These are phyloP conservation scores for Excoecaria cochinchinensis DNA, from an alignment of 345 rosid species.

Conservation along the genomic window DNA sequence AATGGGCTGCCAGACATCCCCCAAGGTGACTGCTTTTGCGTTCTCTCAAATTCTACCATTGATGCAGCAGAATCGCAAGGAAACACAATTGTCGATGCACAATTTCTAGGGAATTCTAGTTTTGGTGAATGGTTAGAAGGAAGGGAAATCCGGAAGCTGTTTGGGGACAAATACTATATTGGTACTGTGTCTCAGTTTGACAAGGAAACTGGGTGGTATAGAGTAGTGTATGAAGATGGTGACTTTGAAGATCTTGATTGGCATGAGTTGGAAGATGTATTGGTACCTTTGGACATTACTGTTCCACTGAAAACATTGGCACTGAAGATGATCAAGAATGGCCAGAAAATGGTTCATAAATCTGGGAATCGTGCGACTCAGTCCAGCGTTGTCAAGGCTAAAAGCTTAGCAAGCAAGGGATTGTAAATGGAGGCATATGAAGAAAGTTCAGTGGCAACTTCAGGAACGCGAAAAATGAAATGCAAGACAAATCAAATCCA, in stretches of 20 bases:
- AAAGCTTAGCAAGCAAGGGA: neutral
- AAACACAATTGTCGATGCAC: conserved; percentile 1
- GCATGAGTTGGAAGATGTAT: conserved; percentile 62
- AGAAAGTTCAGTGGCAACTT: neutral
- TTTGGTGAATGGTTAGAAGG: conserved; percentile 88
- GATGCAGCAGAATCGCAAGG: conserved; percentile 25
- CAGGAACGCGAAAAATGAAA: neutral
- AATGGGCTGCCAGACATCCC: conserved; percentile 63
- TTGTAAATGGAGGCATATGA: neutral
- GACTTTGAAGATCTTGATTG: conserved; percentile 85
- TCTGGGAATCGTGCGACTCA: neutral
- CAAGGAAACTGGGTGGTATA: conserved; percentile 71
- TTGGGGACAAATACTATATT: conserved; percentile 43
- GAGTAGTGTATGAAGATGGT: conserved; percentile 81
- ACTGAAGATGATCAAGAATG: conserved; percentile 42
- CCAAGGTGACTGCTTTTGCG: conserved; percentile 16
- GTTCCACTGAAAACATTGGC: conserved; percentile 64
- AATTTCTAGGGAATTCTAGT: conserved; percentile 27
- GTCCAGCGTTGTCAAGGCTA: conserved; percentile 8
- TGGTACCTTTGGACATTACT: conserved; percentile 67
- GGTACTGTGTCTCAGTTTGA: conserved; percentile 66
- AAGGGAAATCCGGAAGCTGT: conserved; percentile 65
- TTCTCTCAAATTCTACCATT: conserved; percentile 11
- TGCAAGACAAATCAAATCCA: neutral
- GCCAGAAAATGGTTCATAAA: conserved; percentile 30